Base-by-base conservation (phyloP, 2,329 filamentous ascomycete species). In the Xylariomycetidae sp. region DNA sequence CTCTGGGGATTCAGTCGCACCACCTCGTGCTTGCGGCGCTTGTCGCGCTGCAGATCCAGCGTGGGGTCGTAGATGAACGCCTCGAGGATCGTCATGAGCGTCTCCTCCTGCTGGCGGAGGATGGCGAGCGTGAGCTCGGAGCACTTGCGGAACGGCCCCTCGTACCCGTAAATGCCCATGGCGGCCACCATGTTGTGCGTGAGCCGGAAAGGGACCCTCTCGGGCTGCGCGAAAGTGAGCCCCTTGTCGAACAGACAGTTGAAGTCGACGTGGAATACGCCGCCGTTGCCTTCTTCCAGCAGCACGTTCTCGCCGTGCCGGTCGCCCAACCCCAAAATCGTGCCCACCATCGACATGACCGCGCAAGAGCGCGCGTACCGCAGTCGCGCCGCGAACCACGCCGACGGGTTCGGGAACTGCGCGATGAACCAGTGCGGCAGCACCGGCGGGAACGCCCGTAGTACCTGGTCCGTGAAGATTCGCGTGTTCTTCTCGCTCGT, bases 221-320 rank as follows among this genome's bases (percentile, higher is more conserved):
- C 92, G 0, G 92, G 90, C 59, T 93, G 94, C 42, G 88, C 82
- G 56, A 98, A 96, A 0, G 89, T 95, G 25, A 90, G 74, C 2
- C 92, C 92, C 54, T 98, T 98, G 67, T 98, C 93, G 58, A 99
- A 99, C 4, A 98, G 78, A 60, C 93, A 98, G 64, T 98, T 98
- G 72, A 99, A 98, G 63, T 98, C 92, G 28, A 99, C 93, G 60
- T 99, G 92, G 60, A 98, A 85, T 3, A 94, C 80, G 32, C 90
- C 90, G 27, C 93, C 92, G 44, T 88, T 93, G 36, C 85, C 83
- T 64, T 96, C 87, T 59, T 96, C 88, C 19, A 98, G 79, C 19
- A 95, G 76, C 35, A 99, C 86, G 59, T 99, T 99, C 60, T 98
- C 92, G 38, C 90, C 90, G 61, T 99, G 92, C 4, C 92, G 81